Percentiles rank a stretch among this genome's conserved stretches.
Evolutionary conservation across 2,329 filamentous ascomycete genomes (phyloP).

Genomic region (Metarhizium rileyi): DNA sequence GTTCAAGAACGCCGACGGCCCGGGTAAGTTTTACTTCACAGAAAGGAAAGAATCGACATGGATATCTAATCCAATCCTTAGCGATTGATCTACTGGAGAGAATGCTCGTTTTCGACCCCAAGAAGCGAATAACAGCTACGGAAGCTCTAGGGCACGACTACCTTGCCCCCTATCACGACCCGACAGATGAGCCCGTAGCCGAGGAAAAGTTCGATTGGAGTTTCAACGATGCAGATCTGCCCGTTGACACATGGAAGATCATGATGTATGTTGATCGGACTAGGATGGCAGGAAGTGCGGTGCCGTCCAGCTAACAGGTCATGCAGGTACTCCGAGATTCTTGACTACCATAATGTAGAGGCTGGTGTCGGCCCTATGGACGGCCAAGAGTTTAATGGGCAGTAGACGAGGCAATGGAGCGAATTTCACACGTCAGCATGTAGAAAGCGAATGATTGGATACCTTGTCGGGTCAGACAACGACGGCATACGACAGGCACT

Average conservation of each 20-base stretch:
- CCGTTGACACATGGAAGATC: conserved; percentile 99
- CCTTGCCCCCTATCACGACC: conserved; percentile 92
- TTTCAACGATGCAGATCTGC: conserved; percentile 95
- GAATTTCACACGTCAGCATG: background rate
- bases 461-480: conserved; percentile 1
- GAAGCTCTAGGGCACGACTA: conserved; percentile 87
- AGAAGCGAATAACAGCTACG: conserved; percentile 81
- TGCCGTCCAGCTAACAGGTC: background rate
- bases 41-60: background rate
- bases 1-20: conserved; percentile 88
- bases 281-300: too few species aligned
- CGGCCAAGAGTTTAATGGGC: conserved; percentile 25
- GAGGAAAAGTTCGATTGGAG: conserved; percentile 99
- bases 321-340: conserved; percentile 90
- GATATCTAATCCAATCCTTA: conserved; percentile 21
- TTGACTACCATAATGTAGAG: conserved; percentile 96
- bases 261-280: conserved; percentile 72
- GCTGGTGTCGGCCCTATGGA: conserved; percentile 30
- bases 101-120: conserved; percentile 98
- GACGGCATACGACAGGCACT: conserved; percentile 6
- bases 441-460: conserved; percentile 6
- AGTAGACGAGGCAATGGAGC: conserved; percentile 16
- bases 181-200: conserved; percentile 87
- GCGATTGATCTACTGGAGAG: conserved; percentile 89
- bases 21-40: conserved; percentile 43